phyloP scores from a whole-genome alignment of 192 early-diverging fungal genomes.

The Entomortierella parvispora region DNA sequence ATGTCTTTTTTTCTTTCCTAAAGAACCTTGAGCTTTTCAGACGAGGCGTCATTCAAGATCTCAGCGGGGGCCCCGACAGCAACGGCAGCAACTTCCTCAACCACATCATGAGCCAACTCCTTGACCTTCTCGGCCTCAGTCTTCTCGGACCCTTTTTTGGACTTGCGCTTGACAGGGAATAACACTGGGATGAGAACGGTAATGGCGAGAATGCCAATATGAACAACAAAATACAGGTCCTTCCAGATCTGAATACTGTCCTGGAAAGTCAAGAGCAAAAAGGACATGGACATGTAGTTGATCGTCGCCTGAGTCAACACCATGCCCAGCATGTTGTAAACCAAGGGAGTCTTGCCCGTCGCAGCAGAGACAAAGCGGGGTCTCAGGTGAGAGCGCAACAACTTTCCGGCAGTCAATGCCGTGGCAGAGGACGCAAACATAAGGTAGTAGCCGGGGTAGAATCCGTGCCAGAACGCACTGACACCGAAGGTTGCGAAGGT shows the following conservation, averaged over 20 bases:
- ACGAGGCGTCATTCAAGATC: slow-evolving; percentile 5
- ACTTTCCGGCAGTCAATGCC: slow-evolving; percentile 16
- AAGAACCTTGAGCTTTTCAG: slow-evolving; percentile 21
- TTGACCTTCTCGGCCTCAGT: slow-evolving; percentile 31
- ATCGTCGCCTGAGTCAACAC: slow-evolving; percentile 69
- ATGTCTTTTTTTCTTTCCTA: slow-evolving; percentile 11
- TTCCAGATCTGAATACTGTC: slow-evolving; percentile 70
- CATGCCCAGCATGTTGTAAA: slow-evolving; percentile 83
- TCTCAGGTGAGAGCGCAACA: slow-evolving; percentile 29
- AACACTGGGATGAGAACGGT: slow-evolving; percentile 30
- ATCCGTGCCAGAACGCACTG: slow-evolving; percentile 97
- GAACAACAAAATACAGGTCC: slow-evolving; percentile 67
- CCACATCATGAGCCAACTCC: slow-evolving; percentile 14
- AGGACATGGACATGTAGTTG: slow-evolving; percentile 76
- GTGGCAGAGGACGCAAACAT: slow-evolving; percentile 50
- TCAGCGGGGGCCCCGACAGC: slow-evolving; percentile 22
- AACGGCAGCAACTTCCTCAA: slow-evolving; percentile 14
- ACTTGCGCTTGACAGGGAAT: slow-evolving; percentile 44
- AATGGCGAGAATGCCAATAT: slow-evolving; percentile 63
- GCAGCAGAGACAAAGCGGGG: slow-evolving; percentile 9
- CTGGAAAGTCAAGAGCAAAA: slow-evolving; percentile 69
- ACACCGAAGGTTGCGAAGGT: slow-evolving; percentile 81
- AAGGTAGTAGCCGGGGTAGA: slow-evolving; percentile 87
- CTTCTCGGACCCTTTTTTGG: slow-evolving; percentile 26
- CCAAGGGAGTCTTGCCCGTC: slow-evolving; percentile 22